Conservation (phyloP, 2,329 filamentous ascomycete genomes). For the Aspergillus pseudonomiae region DNA sequence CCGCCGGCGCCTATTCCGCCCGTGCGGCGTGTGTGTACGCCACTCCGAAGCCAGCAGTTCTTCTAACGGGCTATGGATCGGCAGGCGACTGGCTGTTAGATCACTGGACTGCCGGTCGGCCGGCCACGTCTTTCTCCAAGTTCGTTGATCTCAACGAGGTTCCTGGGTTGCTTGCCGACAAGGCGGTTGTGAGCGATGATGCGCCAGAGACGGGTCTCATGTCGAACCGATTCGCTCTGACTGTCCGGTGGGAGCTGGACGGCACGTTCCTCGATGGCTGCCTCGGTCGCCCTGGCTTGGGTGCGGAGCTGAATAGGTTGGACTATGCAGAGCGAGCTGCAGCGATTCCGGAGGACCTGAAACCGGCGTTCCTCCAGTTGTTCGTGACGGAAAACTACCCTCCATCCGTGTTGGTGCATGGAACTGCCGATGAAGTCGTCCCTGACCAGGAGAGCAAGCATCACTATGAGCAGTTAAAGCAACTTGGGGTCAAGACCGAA, state of each 20-base stretch:
- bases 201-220: constrained; percentile 1
- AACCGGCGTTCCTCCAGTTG: constrained; percentile 18
- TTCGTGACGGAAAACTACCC: constrained; percentile 21
- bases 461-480: constrained; percentile 21
- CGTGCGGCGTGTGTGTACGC: constrained; percentile 27
- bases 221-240: constrained; percentile 23
- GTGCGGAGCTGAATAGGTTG: constrained; percentile 14
- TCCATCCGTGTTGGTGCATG: constrained; percentile 26
- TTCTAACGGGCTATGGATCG: constrained; percentile 20
- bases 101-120: constrained; percentile 23
- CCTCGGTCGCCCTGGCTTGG: constrained; percentile 19
- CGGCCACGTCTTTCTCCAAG: constrained; percentile 23
- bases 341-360: constrained; percentile 18
- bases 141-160: constrained; percentile 16
- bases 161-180: constrained; percentile 18
- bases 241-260: constrained; percentile 23
- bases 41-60: constrained; percentile 19
- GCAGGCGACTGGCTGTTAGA: constrained; percentile 24
- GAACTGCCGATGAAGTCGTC: constrained; percentile 26
- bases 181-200: constrained; percentile 25
- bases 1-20: constrained; percentile 27
- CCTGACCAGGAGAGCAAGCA: constrained; percentile 20
- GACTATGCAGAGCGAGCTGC: constrained; percentile 14
- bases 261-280: constrained; percentile 25
- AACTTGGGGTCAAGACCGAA: constrained; percentile 18